A percentile compares a stretch with the other conserved stretches of the same genome.
Evolutionary conservation across 345 rosid species (phyloP).

Genomic region (Eutrema yunnanense): DNA sequence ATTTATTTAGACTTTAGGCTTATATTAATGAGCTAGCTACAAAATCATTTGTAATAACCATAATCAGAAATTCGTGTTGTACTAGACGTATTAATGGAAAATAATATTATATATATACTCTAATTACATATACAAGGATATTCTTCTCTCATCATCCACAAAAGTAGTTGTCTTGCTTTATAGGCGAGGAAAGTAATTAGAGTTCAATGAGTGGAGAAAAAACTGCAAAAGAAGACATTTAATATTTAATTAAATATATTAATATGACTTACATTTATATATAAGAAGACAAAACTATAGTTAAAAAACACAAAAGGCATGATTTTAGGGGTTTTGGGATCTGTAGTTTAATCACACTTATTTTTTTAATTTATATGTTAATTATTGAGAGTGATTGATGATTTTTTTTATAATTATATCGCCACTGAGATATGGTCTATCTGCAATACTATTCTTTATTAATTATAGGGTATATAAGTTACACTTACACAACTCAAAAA

Average conservation of each 20-base stretch:
- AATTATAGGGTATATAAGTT: no score
- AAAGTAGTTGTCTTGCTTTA: slow-evolving; percentile 14
- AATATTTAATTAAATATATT: neutral
- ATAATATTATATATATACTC: neutral
- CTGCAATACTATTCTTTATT: slow-evolving; percentile 7
- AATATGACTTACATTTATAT: neutral
- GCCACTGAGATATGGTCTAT: slow-evolving; percentile 50
- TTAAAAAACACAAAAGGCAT: slow-evolving; percentile 20
- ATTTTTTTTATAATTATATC: slow-evolving; percentile 31
- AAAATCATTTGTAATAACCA: neutral
- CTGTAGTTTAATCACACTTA: slow-evolving; percentile 28
- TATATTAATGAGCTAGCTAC: neutral
- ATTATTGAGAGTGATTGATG: slow-evolving; percentile 41
- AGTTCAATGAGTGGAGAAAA: slow-evolving; percentile 35
- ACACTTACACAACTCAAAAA: neutral
- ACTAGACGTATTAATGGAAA: neutral
- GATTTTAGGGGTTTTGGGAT: slow-evolving; percentile 46
- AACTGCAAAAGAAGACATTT: slow-evolving; percentile 27
- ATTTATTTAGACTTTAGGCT: neutral
- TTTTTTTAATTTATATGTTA: slow-evolving; percentile 5
- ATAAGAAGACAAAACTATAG: slow-evolving; percentile 32
- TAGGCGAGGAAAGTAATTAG: slow-evolving; percentile 27
- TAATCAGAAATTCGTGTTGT: neutral
- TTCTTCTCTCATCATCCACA: slow-evolving; percentile 4
- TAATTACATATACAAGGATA: neutral